phyloP scores from a whole-genome alignment of 306 rosid genomes.

The Rosa multiflora region DNA sequence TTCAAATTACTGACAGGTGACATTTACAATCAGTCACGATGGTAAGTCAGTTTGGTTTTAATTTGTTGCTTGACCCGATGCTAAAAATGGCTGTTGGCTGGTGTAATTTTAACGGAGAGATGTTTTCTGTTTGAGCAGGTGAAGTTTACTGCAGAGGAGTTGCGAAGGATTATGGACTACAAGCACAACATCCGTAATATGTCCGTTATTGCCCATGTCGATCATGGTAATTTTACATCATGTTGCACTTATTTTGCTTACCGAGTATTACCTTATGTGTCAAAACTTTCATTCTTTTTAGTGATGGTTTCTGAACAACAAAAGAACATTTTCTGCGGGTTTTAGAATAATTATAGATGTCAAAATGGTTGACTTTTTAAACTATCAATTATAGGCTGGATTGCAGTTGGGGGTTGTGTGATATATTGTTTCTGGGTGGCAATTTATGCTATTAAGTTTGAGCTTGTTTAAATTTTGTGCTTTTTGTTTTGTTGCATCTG shows the following conservation, averaged over 20 bases:
- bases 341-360: not conserved
- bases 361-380: no score
- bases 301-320: not conserved
- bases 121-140: slow-evolving; percentile 49
- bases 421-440: not conserved
- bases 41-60: slow-evolving; percentile 30
- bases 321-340: no score
- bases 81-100: not conserved
- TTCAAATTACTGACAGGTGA: not conserved
- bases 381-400: no score
- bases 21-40: slow-evolving; percentile 46
- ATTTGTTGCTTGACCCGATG: not conserved
- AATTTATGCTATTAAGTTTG: not conserved
- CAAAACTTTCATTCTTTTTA: not conserved
- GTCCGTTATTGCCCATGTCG: slow-evolving; percentile 95
- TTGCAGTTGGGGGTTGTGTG: no score
- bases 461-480: not conserved
- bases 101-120: slow-evolving; percentile 11
- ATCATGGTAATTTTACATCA: slow-evolving; percentile 66
- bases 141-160: slow-evolving; percentile 95
- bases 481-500: not conserved
- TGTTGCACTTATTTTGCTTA: not conserved
- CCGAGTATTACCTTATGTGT: not conserved
- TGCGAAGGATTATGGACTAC: slow-evolving; percentile 81
- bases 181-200: slow-evolving; percentile 91